Conservation (phyloP, 768 basidiomycete species). For the Lyophyllum decastes region DNA sequence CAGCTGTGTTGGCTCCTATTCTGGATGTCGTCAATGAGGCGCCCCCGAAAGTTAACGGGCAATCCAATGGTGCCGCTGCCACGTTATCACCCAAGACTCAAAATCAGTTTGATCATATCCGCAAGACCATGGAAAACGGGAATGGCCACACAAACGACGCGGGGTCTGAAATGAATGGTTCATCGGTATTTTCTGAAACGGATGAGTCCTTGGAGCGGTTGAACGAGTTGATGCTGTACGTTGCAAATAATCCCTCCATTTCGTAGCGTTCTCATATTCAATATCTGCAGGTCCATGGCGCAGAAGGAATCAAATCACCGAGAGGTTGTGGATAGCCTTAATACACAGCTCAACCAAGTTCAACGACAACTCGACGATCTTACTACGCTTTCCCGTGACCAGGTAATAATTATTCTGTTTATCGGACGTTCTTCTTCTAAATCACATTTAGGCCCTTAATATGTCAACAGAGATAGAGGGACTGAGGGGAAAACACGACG, state of each 20-base stretch:
- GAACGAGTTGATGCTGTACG: slow-evolving; percentile 92
- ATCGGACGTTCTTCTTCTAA: neutral
- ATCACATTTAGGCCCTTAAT: slow-evolving; percentile 61
- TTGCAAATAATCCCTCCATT: slow-evolving; percentile 11
- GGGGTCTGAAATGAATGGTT: slow-evolving; percentile 35
- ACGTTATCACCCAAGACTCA: slow-evolving; percentile 72
- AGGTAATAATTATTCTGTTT: slow-evolving; percentile 49
- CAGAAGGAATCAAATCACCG: slow-evolving; percentile 92
- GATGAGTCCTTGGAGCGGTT: slow-evolving; percentile 79
- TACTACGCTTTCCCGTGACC: slow-evolving; percentile 78
- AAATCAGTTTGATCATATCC: slow-evolving; percentile 73
- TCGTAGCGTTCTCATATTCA: slow-evolving; percentile 11
- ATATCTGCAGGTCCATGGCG: slow-evolving; percentile 81
- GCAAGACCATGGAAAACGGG: slow-evolving; percentile 62
- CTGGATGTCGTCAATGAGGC: slow-evolving; percentile 13
- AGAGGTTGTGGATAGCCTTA: slow-evolving; percentile 75
- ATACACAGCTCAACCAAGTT: slow-evolving; percentile 63
- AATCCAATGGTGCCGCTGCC: slow-evolving; percentile 23
- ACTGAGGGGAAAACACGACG: slow-evolving; percentile 61
- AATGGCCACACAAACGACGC: slow-evolving; percentile 37
- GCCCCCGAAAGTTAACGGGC: slow-evolving; percentile 22
- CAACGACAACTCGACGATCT: slow-evolving; percentile 84
- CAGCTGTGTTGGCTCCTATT: slow-evolving; percentile 8
- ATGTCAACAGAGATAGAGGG: slow-evolving; percentile 87
- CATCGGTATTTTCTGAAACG: slow-evolving; percentile 45